phyloP scores from a whole-genome alignment of 75 land plant genomes.

The Cupressus sempervirens region DNA sequence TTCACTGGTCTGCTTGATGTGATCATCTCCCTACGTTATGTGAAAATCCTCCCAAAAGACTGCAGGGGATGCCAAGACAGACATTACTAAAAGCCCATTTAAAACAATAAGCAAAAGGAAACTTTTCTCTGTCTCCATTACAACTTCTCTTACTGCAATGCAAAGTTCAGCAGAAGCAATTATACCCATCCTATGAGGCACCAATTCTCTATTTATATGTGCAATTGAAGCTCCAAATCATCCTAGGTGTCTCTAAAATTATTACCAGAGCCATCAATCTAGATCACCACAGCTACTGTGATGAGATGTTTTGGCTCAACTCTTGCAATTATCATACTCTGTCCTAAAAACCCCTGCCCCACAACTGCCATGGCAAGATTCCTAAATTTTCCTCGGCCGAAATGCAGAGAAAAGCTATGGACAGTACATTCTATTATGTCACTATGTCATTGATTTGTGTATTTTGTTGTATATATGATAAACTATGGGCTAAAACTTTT shows the following conservation, averaged over 20 bases:
- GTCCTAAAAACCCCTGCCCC: neutral
- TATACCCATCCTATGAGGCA: neutral
- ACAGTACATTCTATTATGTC: too few relatives aligned
- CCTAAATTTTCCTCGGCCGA: too few relatives aligned
- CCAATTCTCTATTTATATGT: neutral
- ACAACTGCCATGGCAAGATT: neutral
- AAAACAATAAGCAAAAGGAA: neutral
- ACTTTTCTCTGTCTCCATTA: neutral
- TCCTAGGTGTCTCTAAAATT: neutral
- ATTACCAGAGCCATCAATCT: neutral
- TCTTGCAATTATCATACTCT: neutral
- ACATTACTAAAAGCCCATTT: neutral
- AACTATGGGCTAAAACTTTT: too few relatives aligned
- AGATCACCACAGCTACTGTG: neutral
- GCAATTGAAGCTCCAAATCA: neutral
- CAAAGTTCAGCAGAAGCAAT: neutral
- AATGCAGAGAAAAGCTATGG: too few relatives aligned
- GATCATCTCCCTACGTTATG: slow-evolving; percentile 44
- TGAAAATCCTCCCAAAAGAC: slow-evolving; percentile 45
- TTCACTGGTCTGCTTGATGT: slow-evolving; percentile 29
- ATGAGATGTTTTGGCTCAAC: neutral
- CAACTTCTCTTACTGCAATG: neutral
- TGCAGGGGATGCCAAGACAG: slow-evolving; percentile 27
- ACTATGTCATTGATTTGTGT: too few relatives aligned
- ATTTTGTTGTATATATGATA: too few relatives aligned